These are phyloP conservation scores for Phialemonium atrogriseum DNA, from an alignment of 2,329 filamentous ascomycete species.

Conservation along the genomic window DNA sequence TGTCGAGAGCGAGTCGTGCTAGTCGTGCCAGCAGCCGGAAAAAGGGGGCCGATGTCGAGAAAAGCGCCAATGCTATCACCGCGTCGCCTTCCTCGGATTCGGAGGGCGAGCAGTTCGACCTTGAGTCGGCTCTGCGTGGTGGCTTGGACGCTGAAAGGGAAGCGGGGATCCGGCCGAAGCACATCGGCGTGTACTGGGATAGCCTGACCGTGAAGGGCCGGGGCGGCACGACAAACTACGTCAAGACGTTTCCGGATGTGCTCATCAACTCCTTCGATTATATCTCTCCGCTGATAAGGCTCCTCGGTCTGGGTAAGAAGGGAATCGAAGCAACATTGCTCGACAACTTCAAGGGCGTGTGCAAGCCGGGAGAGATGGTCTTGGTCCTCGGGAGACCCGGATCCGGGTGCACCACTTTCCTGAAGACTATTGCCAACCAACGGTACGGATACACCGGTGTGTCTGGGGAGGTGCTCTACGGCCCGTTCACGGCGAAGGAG, in stretches of 20 bases:
- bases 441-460: slow-evolving; percentile 46
- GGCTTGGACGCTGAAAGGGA: slow-evolving; percentile 62
- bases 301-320: slow-evolving; percentile 60
- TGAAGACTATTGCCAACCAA: slow-evolving; percentile 62
- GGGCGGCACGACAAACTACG: slow-evolving; percentile 65
- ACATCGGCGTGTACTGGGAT: slow-evolving; percentile 74
- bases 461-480: slow-evolving; percentile 66
- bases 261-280: slow-evolving; percentile 71
- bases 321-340: slow-evolving; percentile 66
- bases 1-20: slow-evolving; percentile 47
- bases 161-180: slow-evolving; percentile 73
- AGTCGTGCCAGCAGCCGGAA: slow-evolving; percentile 32
- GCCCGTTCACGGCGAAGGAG: slow-evolving; percentile 61
- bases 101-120: slow-evolving; percentile 57
- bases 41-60: slow-evolving; percentile 47
- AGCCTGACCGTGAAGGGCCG: slow-evolving; percentile 67
- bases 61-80: slow-evolving; percentile 30
- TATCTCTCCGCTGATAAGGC: slow-evolving; percentile 51
- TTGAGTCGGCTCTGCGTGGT: slow-evolving; percentile 66
- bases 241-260: slow-evolving; percentile 68
- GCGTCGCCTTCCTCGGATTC: slow-evolving; percentile 33
- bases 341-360: slow-evolving; percentile 60
- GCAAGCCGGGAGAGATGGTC: slow-evolving; percentile 81
- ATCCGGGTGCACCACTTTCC: slow-evolving; percentile 61
- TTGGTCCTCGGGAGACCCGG: slow-evolving; percentile 74